Percentiles rank a stretch among this genome's conserved stretches.
Conservation (phyloP, 2,329 filamentous ascomycete genomes). For the Apiospora rasikravindrae region DNA sequence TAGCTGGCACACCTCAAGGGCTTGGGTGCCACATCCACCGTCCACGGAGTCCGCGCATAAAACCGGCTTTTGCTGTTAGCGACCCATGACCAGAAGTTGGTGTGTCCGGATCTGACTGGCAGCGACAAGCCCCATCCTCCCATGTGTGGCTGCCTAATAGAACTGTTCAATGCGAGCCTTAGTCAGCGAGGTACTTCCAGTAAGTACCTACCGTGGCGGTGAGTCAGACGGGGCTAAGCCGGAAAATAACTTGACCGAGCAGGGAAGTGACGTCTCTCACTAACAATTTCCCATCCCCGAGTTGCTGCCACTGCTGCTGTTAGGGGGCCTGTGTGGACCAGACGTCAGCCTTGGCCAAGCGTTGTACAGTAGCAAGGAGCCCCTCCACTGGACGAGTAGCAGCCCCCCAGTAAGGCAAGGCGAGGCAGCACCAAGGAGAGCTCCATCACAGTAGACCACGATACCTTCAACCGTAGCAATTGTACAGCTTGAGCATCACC, state of each 20-base stretch:
- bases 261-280: constrained; percentile 29
- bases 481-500: constrained; percentile 22
- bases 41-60: not conserved
- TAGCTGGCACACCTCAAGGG: not conserved
- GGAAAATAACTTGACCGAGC: not conserved
- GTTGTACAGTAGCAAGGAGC: constrained; percentile 19
- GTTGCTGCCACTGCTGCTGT: not conserved
- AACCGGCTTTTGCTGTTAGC: constrained; percentile 19
- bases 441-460: constrained; percentile 4
- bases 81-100: constrained; percentile 14
- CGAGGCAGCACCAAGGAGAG: constrained; percentile 4
- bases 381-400: constrained; percentile 24
- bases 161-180: not conserved
- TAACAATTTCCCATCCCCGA: constrained; percentile 21
- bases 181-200: constrained; percentile 1
- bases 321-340: constrained; percentile 22
- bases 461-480: constrained; percentile 5
- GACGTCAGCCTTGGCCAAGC: constrained; percentile 29
- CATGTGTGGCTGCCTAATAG: constrained; percentile 23
- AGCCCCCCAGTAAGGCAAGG: constrained; percentile 16
- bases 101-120: constrained; percentile 21
- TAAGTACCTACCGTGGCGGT: constrained; percentile 15
- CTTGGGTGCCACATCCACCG: not conserved
- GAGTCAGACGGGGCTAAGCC: not conserved
- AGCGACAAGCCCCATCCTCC: constrained; percentile 2